These are phyloP conservation scores for Mucuna pruriens DNA, from an alignment of 306 rosid species.

Conservation along the genomic window DNA sequence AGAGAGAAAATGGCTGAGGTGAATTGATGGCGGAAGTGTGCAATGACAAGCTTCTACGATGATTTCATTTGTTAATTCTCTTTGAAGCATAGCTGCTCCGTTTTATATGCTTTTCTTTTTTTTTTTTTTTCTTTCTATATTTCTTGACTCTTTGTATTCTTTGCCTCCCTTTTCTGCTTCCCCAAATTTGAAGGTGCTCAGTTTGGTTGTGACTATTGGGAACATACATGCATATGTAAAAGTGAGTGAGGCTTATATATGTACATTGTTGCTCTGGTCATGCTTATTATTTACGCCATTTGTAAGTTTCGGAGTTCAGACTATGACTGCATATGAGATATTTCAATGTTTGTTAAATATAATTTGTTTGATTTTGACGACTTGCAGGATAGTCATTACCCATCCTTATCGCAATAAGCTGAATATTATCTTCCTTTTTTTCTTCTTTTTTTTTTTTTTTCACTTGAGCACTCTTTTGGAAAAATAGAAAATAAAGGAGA, in stretches of 20 bases:
- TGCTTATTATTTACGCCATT: constrained; percentile 23
- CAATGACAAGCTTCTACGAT: constrained; percentile 41
- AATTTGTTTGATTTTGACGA: constrained; percentile 44
- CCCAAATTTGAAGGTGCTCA: constrained; percentile 31
- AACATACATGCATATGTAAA: constrained; percentile 41
- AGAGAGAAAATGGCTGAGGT: constrained; percentile 93
- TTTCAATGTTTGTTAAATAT: constrained; percentile 50
- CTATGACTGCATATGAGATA: constrained; percentile 48
- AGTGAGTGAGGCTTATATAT: constrained; percentile 52
- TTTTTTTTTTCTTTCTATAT: background rate
- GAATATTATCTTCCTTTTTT: background rate
- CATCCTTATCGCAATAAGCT: constrained; percentile 39
- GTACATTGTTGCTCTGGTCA: constrained; percentile 50
- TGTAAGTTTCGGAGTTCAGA: constrained; percentile 42
- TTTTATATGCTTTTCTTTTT: constrained; percentile 24
- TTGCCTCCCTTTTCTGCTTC: constrained; percentile 41
- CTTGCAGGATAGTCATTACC: constrained; percentile 29
- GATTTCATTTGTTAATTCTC: constrained; percentile 44
- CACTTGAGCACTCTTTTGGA: background rate
- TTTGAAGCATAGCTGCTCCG: constrained; percentile 47
- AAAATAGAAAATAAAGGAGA: background rate
- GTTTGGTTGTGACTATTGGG: constrained; percentile 38
- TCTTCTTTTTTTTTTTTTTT: background rate
- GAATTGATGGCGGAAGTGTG: constrained; percentile 44
- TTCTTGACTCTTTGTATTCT: constrained; percentile 45